Conservation (phyloP, 495 filamentous ascomycete species). For the Geoglossum glabrum region DNA sequence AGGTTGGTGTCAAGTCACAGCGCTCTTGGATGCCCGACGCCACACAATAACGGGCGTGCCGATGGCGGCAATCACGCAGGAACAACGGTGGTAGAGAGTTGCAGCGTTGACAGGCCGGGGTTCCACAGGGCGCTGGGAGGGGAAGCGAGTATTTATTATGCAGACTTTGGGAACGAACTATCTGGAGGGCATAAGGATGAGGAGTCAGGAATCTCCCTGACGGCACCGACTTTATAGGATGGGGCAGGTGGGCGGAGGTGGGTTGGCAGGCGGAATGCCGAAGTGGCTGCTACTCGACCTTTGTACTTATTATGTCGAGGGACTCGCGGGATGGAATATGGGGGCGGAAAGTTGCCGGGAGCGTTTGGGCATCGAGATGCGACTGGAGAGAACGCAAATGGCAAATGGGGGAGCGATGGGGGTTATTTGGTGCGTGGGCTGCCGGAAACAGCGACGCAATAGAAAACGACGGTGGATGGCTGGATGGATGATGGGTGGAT, state of each 20-base stretch:
- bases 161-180: not conserved
- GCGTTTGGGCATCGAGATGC: not conserved
- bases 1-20: not conserved
- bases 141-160: not conserved
- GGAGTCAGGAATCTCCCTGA: not conserved
- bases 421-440: not conserved
- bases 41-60: not conserved
- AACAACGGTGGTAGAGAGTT: not conserved
- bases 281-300: not conserved
- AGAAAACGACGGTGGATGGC: not conserved
- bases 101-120: not conserved
- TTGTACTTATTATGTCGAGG: not conserved
- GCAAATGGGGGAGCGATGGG: not conserved
- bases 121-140: not conserved
- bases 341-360: not conserved
- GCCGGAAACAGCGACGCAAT: not conserved
- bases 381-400: not conserved
- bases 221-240: not conserved
- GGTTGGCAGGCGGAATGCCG: not conserved
- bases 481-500: too few species aligned
- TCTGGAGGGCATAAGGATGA: not conserved
- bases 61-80: not conserved
- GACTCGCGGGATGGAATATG: not conserved
- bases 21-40: not conserved
- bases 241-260: not conserved